Evolutionary conservation across 1,139 yeast genomes (phyloP).

Genomic region (Saccharomyces hybrid): DNA sequence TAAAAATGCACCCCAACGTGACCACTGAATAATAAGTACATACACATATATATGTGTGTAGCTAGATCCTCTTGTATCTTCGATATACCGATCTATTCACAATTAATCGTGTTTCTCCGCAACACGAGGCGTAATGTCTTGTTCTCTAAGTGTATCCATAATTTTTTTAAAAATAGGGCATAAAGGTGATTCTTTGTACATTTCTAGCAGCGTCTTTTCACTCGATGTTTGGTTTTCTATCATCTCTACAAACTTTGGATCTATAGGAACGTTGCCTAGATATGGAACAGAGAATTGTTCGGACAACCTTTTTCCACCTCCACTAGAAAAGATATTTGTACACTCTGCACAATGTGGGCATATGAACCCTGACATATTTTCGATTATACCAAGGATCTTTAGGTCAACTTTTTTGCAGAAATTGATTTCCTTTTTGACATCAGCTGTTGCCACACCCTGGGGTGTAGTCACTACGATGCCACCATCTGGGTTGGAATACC

Average conservation of each 20-base stretch:
- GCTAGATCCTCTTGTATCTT: not conserved
- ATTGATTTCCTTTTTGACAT: slow-evolving; percentile 88
- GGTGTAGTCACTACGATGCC: slow-evolving; percentile 96
- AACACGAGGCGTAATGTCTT: slow-evolving; percentile 7
- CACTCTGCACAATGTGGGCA: slow-evolving; percentile 93
- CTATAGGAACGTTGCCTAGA: slow-evolving; percentile 86
- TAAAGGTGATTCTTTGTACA: slow-evolving; percentile 37
- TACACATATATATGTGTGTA: not conserved
- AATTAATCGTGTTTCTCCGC: not conserved
- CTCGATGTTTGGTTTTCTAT: slow-evolving; percentile 44
- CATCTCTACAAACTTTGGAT: slow-evolving; percentile 81
- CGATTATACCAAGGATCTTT: slow-evolving; percentile 76
- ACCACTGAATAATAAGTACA: not conserved
- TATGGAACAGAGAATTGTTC: slow-evolving; percentile 53
- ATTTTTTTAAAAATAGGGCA: slow-evolving; percentile 46
- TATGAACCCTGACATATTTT: slow-evolving; percentile 94
- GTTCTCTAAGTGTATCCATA: slow-evolving; percentile 39
- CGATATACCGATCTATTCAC: too few relatives aligned
- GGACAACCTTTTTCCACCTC: slow-evolving; percentile 79
- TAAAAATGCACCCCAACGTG: too few relatives aligned
- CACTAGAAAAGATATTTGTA: slow-evolving; percentile 84
- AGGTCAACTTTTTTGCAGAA: slow-evolving; percentile 85
- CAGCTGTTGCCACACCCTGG: slow-evolving; percentile 85
- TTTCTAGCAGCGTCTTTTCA: slow-evolving; percentile 28
- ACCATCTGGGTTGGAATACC: slow-evolving; percentile 77